Base-by-base conservation (phyloP, 2,329 filamentous ascomycete genomes). In the Beauveria pseudobassiana region DNA sequence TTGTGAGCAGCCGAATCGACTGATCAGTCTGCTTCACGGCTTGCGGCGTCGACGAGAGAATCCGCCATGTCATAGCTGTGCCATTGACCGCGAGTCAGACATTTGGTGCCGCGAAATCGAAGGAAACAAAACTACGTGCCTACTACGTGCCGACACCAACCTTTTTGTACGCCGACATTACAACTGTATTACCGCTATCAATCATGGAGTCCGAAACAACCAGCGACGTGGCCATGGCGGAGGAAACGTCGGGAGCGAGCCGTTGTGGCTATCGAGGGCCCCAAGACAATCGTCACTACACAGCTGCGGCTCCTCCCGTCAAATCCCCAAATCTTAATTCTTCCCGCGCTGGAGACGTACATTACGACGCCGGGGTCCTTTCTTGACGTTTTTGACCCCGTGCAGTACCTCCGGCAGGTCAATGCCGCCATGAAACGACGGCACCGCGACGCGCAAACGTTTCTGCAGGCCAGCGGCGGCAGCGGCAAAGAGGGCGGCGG, bases 251-350 rank as follows among this genome's bases (percentile, higher is more conserved):
- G 49, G 34, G 3, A 28, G 52, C 83, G 84, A 52, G 82, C 77
- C 68, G 72, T 87, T 59, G 77, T 88, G 58, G 83, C 84, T 64
- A 79, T 88, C 61, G 85, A 87, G 68, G 85, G 85, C 6, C 76
- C 82, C 38, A 67, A 72, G 26, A 80, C 85, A 51, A 73, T 77
- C 34, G 76, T 87, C 34, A 79, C 81, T 26, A 86, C 82, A 3
- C 85, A 88, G 66, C 73, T 87, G 45, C 80, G 80, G 52, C 76
- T 87, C 3, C 77, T 88, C 12, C 85, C 85, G 9, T 78, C 77
- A 3, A 87, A 83, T 1, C 72, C 80, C 0, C 81, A 86, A 62
- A 80, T 87, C 43, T 70, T 87, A 26, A 77, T 86, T 42, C 73
- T 88, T 1, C 84, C 85, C 0, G 71, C 73, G 38, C 65, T 85